Base-by-base conservation (phyloP, 768 basidiomycete species). In the Boletus tylopilopsis region DNA sequence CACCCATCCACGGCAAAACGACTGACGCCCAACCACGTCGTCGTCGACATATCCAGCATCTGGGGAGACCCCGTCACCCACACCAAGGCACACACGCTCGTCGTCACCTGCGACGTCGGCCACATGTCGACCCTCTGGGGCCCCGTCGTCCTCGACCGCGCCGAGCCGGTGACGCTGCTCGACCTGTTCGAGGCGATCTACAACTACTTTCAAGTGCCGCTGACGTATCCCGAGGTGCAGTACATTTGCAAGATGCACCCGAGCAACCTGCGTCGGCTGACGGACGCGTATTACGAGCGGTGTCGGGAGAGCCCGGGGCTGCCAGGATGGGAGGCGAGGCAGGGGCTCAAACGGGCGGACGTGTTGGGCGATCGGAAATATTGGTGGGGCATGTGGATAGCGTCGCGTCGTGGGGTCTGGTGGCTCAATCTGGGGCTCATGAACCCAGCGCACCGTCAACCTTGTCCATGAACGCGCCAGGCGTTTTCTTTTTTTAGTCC, bases 111-210 rank as follows among this genome's bases (percentile, higher is more conserved):
- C 38, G 59, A 61, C 29, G 32, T 53, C 12, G 61, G 55, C 10
- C 22, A 55, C 50, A 55, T 64, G 60, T 56, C 58, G 5, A 54
- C 54, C 5, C 59, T 66, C 35, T 75, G 84, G 83, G 78, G 79
- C 2, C 76, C 76, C 1, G 73, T 84, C 49, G 50, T 71, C 33
- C 57, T 82, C 42, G 58, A 73, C 10, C 68, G 64, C 10, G 52
- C 54, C 11, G 51, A 59, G 12, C 42, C 51, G 1, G 65, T 77
- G 23, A 76, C 73, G 10, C 58, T 81, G 13, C 49, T 63, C 40
- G 77, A 80, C 54, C 41, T 82, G 53, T 64, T 84, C 21, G 66
- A 75, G 32, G 76, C 72, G 9, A 72, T 84, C 16, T 72, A 78
- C 55, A 57, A 62, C 1, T 80, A 79, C 60, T 72, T 81, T 59